Evolutionary conservation across 805 yeast genomes (phyloP).

Genomic region (Barnettozyma botsteinii): DNA sequence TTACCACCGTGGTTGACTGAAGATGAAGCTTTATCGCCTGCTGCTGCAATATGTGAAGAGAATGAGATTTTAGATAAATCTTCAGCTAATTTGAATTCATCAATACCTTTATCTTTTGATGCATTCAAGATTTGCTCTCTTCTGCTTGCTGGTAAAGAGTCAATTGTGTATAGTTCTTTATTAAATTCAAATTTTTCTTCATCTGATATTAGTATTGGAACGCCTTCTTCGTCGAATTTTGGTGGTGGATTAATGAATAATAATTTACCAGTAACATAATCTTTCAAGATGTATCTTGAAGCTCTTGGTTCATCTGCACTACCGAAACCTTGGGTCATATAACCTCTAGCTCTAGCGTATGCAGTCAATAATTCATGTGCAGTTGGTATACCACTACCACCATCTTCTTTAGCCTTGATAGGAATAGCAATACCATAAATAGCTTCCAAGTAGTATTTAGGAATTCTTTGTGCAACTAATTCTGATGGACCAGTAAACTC

Average conservation of each 20-base stretch:
- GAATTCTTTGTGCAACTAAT: constrained; percentile 80
- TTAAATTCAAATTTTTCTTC: constrained; percentile 66
- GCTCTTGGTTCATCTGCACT: constrained; percentile 96
- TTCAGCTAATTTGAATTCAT: constrained; percentile 55
- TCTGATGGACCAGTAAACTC: constrained; percentile 88
- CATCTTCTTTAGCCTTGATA: constrained; percentile 70
- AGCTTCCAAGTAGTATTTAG: constrained; percentile 84
- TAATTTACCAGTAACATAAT: constrained; percentile 89
- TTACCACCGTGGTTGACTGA: constrained; percentile 72
- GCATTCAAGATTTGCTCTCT: constrained; percentile 65
- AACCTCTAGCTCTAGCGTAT: constrained; percentile 95
- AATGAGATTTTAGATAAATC: constrained; percentile 73
- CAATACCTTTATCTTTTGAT: constrained; percentile 49
- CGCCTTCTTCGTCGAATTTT: constrained; percentile 40
- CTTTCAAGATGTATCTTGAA: constrained; percentile 85
- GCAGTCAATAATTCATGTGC: constrained; percentile 85
- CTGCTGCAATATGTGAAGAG: constrained; percentile 64
- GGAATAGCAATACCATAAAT: constrained; percentile 88
- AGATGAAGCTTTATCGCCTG: constrained; percentile 39
- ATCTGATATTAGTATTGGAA: constrained; percentile 33
- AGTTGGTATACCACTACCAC: constrained; percentile 85
- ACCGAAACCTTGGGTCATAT: constrained; percentile 95
- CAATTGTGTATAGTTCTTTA: constrained; percentile 61
- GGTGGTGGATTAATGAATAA: constrained; percentile 90
- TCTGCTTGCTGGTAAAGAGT: constrained; percentile 65